Conservation (phyloP, 179 eudicot genomes). For the Actinidia polygama region DNA sequence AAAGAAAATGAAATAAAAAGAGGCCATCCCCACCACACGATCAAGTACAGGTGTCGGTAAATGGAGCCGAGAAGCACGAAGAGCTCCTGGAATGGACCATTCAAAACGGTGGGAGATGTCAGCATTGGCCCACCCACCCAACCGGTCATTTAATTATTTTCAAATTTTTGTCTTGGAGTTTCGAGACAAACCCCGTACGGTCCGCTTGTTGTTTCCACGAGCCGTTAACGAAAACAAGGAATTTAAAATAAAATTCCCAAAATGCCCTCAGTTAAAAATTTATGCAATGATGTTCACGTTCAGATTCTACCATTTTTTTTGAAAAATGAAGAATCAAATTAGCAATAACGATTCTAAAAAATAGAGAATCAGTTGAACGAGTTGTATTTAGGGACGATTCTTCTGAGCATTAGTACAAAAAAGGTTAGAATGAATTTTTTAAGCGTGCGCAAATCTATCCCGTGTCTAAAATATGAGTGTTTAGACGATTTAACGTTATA, state of each 20-base stretch:
- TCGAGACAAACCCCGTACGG: conserved; percentile 16
- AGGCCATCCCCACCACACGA: conserved; percentile 6
- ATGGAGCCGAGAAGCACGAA: not conserved
- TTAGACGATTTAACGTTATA: no score
- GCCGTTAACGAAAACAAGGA: not conserved
- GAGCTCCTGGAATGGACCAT: not conserved
- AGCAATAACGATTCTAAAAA: no score
- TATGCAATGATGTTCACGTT: not conserved
- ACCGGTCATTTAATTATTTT: conserved; percentile 18
- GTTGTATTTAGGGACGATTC: no score
- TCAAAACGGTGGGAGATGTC: no score
- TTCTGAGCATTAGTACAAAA: no score
- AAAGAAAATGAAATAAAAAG: not conserved
- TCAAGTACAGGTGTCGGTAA: conserved; percentile 19
- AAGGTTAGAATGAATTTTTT: no score
- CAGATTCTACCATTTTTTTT: no score
- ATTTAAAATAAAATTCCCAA: not conserved
- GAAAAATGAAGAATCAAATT: no score
- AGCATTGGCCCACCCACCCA: conserved; percentile 24
- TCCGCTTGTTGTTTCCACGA: conserved; percentile 21
- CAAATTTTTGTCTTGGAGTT: conserved; percentile 6
- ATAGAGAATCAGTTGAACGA: no score
- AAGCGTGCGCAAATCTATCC: no score
- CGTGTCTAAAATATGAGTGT: no score
- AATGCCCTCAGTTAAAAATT: not conserved